Base-by-base conservation (phyloP, 768 basidiomycete genomes). In the Hebeloma cylindrosporum region DNA sequence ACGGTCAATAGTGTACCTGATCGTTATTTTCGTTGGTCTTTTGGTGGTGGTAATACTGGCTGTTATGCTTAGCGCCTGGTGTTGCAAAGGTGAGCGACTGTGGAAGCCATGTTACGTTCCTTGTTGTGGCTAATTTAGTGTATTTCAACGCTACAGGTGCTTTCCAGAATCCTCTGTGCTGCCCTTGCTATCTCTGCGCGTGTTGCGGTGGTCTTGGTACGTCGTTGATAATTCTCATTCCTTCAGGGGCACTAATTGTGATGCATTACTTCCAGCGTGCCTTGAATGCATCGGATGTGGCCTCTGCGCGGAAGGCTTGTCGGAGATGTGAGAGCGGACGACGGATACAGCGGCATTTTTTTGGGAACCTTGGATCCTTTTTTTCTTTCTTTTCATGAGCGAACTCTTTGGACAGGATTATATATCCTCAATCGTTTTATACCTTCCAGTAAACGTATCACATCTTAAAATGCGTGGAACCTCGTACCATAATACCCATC, bases 221-320 rank as follows among this genome's bases (percentile, higher is more conserved):
- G 65, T 59, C 3, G 17, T 13, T 21, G 9, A 22, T 14, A 13
- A 11, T 28, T 32, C 23, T 26, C 40, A 52, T 22, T n/a, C 23
- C 4, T 39, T 41, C 1, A 47, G 22, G 21, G 0, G 7, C 5
- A 8, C 39, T 37, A 13, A 10, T 7, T 21, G 8, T 41, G 5
- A 14, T 20, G 22, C 22, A 28, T 21, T 37, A 36, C 22, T 22
- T 37, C 1, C 45, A 83, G 83, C 75, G 6, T 85, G 83, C 47
- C 60, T 85, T 45, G 82, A 85, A 51, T 85, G 83, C 54, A 75
- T 85, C 39, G 77, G 77, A n/a, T 85, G 83, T 47, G 82, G 83
- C 3, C 60, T 84, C 21, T 84, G 83, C 55, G 80, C 76, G 3
- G 81, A 79, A 45, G 80, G 75, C 10, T 32, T 63, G 10, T 57